A percentile compares a stretch with the other conserved stretches of the same genome.
Evolutionary conservation across 1,284 basidiomycete species (phyloP).

Genomic region (Phlebopus sp.): DNA sequence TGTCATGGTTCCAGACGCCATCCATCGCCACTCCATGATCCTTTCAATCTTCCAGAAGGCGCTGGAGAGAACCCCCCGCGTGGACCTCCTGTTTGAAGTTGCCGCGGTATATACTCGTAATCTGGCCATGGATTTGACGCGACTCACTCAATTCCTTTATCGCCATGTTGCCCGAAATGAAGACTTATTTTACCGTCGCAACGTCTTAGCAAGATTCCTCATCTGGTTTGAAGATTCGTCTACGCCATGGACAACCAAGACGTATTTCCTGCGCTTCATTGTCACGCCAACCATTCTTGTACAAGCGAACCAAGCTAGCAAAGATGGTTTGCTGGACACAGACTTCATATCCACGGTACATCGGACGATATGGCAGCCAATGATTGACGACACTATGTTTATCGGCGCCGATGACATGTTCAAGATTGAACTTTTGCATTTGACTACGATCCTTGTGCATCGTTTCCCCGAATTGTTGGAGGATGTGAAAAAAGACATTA

Average conservation of each 20-base stretch:
- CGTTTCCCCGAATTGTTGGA: slow-evolving; percentile 76
- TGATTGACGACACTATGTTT: slow-evolving; percentile 60
- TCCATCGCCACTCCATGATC: slow-evolving; percentile 68
- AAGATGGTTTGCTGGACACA: slow-evolving; percentile 63
- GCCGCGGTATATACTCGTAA: slow-evolving; percentile 82
- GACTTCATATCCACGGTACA: slow-evolving; percentile 73
- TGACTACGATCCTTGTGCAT: slow-evolving; percentile 90
- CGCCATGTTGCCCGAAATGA: slow-evolving; percentile 74
- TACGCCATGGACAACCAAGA: slow-evolving; percentile 78
- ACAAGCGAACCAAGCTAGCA: slow-evolving; percentile 59
- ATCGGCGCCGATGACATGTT: slow-evolving; percentile 74
- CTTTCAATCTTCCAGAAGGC: slow-evolving; percentile 77
- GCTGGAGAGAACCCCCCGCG: slow-evolving; percentile 64
- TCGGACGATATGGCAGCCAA: slow-evolving; percentile 77
- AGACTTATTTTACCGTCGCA: slow-evolving; percentile 70
- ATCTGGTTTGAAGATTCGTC: slow-evolving; percentile 75
- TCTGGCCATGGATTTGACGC: slow-evolving; percentile 80
- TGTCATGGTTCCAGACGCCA: slow-evolving; percentile 48
- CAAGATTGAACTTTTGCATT: slow-evolving; percentile 87
- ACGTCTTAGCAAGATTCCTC: slow-evolving; percentile 83
- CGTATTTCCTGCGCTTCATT: slow-evolving; percentile 82
- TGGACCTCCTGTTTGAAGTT: slow-evolving; percentile 89
- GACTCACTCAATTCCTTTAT: slow-evolving; percentile 87
- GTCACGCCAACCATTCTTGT: slow-evolving; percentile 88
- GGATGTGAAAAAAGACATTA: slow-evolving; percentile 89